Evolutionary conservation across 768 basidiomycete genomes (phyloP), one percentile per base, ranked within the genome.

Genomic region (Lactarius psammicola): DNA sequence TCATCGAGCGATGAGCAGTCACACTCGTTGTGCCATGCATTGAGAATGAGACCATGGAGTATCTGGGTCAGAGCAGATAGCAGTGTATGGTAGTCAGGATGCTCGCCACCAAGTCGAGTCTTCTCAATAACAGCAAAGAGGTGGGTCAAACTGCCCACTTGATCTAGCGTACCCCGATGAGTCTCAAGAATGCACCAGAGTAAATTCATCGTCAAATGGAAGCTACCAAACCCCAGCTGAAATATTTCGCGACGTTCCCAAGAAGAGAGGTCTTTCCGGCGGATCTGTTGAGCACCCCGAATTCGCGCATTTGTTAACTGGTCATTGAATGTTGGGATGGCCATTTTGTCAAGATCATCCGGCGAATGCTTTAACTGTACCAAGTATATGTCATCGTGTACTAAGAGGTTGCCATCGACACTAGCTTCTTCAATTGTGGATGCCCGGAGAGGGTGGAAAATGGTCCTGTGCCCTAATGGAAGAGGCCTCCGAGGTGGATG

Each of bases 21-120:
- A 18, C 58, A 59, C 7, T 59, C 23, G 11, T 1, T 11, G 20
- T 18, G n/a, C 58, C 58, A 59, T 3, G 23, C 23, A 11, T 36
- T 26, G 8, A 59, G 40, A 2, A 40, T 42, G 4, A 42, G 13
- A 0, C 58, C 40, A 10, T 20, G 10, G n/a, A 59, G 58, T 4
- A 59, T 40, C 30, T 59, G 58, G 4, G 17, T 40, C n/a, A 40
- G 36, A 6, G 58, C 42, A 40, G 58, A 20, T 40, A 26, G 8
- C 3, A 59, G 13, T 15, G 58, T 40, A 30, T 59, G 58, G 28
- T 40, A 59, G 40, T 59, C 40, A 26, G 58, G 58, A 15, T 59
- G 58, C 15, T 38, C 58, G 1, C 36, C 23, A 1, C 34, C 58
- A 40, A 40, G 58, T 3, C 40, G 58, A 17, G 38, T 59, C 58